phyloP scores from a whole-genome alignment of 1,284 basidiomycete species.

The Prillingera fragicola region DNA sequence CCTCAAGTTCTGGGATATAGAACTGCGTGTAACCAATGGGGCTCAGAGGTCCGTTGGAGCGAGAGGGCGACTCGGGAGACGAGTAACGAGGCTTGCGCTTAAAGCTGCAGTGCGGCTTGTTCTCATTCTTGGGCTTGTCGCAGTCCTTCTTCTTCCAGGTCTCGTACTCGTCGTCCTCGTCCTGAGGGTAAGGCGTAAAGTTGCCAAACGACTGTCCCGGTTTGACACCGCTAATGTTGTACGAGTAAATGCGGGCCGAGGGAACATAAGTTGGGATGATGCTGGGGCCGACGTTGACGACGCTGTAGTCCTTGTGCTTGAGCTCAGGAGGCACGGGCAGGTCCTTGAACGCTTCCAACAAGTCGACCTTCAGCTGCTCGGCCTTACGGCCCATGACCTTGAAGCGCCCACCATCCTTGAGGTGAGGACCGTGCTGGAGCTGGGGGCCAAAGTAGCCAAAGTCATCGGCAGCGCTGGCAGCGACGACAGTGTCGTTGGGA shows the following conservation, averaged over 20 bases:
- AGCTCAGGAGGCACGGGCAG: conserved; percentile 52
- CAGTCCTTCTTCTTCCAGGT: conserved; percentile 37
- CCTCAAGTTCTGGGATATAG: conserved; percentile 65
- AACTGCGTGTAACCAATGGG: conserved; percentile 55
- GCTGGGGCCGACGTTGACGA: conserved; percentile 71
- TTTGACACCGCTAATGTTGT: conserved; percentile 59
- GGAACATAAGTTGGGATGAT: conserved; percentile 87
- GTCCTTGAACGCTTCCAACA: conserved; percentile 42
- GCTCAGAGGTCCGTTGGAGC: conserved; percentile 34
- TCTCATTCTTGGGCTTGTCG: conserved; percentile 37
- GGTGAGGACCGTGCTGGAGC: conserved; percentile 22
- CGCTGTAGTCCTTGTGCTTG: conserved; percentile 63
- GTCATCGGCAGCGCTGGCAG: conserved; percentile 9
- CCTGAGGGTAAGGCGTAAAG: not conserved
- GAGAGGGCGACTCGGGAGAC: conserved; percentile 38
- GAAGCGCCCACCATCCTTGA: conserved; percentile 25
- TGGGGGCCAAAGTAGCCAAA: conserved; percentile 20
- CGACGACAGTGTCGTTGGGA: not conserved
- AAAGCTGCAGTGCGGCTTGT: conserved; percentile 47
- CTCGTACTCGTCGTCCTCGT: conserved; percentile 12
- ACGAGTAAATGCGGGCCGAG: conserved; percentile 69
- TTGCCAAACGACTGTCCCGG: not conserved
- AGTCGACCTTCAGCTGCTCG: conserved; percentile 39
- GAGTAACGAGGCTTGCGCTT: conserved; percentile 40
- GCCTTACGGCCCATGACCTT: conserved; percentile 25